Percentiles rank a stretch among this genome's conserved stretches.
Evolutionary conservation across 2,329 filamentous ascomycete species (phyloP).

Genomic region (Trichoderma sp.): DNA sequence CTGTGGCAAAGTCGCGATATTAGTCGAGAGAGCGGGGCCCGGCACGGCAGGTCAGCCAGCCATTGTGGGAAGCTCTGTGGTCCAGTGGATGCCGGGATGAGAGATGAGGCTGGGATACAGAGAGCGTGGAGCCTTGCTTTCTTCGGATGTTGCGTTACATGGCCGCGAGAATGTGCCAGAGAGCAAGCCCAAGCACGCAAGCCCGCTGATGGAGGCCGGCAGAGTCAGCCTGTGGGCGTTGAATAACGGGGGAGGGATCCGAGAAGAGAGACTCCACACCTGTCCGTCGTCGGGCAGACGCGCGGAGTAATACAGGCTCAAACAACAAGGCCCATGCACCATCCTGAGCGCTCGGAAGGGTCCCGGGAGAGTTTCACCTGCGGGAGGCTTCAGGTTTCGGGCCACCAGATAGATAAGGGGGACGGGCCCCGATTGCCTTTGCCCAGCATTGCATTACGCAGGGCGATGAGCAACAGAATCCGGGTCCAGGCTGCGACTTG

Average conservation of each 20-base stretch:
- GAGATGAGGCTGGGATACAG: constrained; percentile 15
- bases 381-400: background rate
- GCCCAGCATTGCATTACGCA: constrained; percentile 15
- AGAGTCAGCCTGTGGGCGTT: constrained; percentile 11
- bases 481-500: background rate
- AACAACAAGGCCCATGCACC: background rate
- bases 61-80: constrained; percentile 7
- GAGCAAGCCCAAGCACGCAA: constrained; percentile 6
- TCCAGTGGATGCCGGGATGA: background rate
- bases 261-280: constrained; percentile 17
- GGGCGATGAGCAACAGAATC: constrained; percentile 26
- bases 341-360: background rate
- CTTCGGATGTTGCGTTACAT: constrained; percentile 19
- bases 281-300: constrained; percentile 19
- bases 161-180: constrained; percentile 12
- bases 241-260: constrained; percentile 1
- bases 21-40: constrained; percentile 14
- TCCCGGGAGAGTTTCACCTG: constrained; percentile 18
- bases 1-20: constrained; percentile 21
- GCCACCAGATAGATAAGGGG: constrained; percentile 10
- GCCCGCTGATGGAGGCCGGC: constrained; percentile 1
- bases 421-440: background rate
- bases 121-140: background rate
- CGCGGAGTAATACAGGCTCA: constrained; percentile 12
- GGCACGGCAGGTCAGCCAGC: constrained; percentile 5